Percentiles rank a stretch among this genome's conserved stretches.
phyloP scores from a whole-genome alignment of 805 yeast species.

The Barnettozyma salicaria region DNA sequence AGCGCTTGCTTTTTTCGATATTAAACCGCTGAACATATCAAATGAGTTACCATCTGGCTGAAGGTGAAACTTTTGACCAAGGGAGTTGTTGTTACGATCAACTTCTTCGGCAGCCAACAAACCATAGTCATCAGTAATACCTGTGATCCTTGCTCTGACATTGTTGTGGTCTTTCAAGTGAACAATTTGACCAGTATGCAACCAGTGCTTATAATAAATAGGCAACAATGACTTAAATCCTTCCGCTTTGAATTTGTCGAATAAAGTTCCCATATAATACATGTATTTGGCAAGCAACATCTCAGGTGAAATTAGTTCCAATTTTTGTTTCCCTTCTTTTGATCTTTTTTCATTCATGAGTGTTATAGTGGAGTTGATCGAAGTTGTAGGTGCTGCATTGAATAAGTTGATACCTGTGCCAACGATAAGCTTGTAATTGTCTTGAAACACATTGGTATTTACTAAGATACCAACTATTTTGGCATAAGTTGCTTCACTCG shows the following conservation, averaged over 20 bases:
- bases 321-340: constrained; percentile 29
- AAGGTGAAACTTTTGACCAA: constrained; percentile 56
- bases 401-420: constrained; percentile 86
- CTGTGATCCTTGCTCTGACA: constrained; percentile 58
- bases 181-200: constrained; percentile 72
- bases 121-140: constrained; percentile 84
- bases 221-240: constrained; percentile 68
- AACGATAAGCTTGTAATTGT: constrained; percentile 59
- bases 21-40: constrained; percentile 87
- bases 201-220: constrained; percentile 79
- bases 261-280: constrained; percentile 57
- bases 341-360: constrained; percentile 50
- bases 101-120: constrained; percentile 70
- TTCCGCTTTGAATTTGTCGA: constrained; percentile 46
- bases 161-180: constrained; percentile 50
- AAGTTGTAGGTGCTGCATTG: constrained; percentile 88
- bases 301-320: constrained; percentile 34
- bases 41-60: constrained; percentile 98
- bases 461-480: constrained; percentile 84
- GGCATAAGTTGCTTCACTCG: constrained; percentile 58
- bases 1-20: constrained; percentile 46
- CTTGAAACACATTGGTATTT: constrained; percentile 62
- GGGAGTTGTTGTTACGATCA: constrained; percentile 36
- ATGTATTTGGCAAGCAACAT: constrained; percentile 61
- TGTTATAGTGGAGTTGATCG: constrained; percentile 65